Evolutionary conservation across 2,329 filamentous ascomycete genomes (phyloP), one percentile per base, ranked within the genome.

Genomic region (Neonectria magnoliae): DNA sequence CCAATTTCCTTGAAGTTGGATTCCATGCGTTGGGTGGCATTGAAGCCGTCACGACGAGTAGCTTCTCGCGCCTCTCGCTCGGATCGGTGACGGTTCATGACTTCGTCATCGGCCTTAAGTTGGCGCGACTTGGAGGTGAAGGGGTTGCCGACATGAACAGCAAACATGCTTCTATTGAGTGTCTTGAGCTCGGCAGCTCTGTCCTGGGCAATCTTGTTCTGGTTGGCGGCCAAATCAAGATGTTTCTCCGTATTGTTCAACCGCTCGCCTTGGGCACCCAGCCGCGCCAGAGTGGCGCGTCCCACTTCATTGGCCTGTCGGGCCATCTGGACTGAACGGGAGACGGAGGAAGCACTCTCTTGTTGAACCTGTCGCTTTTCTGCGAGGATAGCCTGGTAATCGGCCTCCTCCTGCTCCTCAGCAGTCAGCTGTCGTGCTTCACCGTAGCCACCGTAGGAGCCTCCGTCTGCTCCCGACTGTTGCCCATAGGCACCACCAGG

Each of bases 101-200:
- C 86, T 59, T 88, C 84, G 55, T 90, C 84, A 68, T 96, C 92
- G 44, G 88, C 86, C 62, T 87, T 88, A 59, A 85, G 83, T 29
- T 85, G 86, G 48, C 90, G 87, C 69, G 85, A 87, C 67, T 87
- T 88, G 14, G 88, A 88, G 0, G 92, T 96, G 76, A 97, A 93
- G 0, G 91, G 91, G 72, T 93, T 93, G 57, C 84, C 84, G 27
- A 94, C 90, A 74, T 94, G 91, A 22, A 94, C 87, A 5, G 93
- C 92, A 75, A 97, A 97, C 93, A 98, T 97, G 82, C 91, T 94
- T 67, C 91, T 85, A 79, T 98, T 97, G 54, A 97, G 83, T 1
- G 88, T 93, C 82, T 95, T 95, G 41, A 98, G 83, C 76, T 97
- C 93, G 52, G 89, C 88, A 1, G 93, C 91, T 72, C 93, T 92